Percentiles rank a stretch among this genome's conserved stretches.
phyloP scores from a whole-genome alignment of 306 rosid genomes.

The Vicia sativa region DNA sequence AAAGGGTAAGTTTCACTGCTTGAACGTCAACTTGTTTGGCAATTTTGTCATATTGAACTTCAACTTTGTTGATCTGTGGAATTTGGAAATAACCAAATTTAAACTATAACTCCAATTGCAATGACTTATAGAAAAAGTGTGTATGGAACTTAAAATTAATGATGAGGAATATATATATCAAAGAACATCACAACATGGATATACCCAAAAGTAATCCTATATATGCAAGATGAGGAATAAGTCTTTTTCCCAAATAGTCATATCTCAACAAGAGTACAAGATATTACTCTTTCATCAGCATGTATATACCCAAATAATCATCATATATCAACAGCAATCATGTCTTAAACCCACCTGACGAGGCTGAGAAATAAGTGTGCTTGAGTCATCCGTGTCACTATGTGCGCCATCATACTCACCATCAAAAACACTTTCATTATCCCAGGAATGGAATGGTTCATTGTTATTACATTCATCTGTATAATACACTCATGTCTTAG shows the following conservation, averaged over 20 bases:
- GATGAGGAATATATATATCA: background rate
- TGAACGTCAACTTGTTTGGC: slow-evolving; percentile 93
- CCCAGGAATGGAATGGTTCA: slow-evolving; percentile 63
- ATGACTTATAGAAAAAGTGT: background rate
- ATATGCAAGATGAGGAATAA: too few relatives aligned
- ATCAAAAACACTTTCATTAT: slow-evolving; percentile 52
- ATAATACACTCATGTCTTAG: slow-evolving; percentile 9
- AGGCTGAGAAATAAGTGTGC: slow-evolving; percentile 73
- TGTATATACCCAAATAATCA: background rate
- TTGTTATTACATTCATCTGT: slow-evolving; percentile 54
- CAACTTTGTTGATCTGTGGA: slow-evolving; percentile 77
- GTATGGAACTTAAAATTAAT: slow-evolving; percentile 16
- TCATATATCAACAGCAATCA: slow-evolving; percentile 16
- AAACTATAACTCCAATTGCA: slow-evolving; percentile 15
- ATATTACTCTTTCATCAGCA: too few relatives aligned
- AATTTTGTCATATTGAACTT: slow-evolving; percentile 89
- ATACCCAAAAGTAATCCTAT: background rate
- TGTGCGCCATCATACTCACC: slow-evolving; percentile 58
- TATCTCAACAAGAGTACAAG: too few relatives aligned
- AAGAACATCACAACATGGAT: background rate
- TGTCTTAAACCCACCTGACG: slow-evolving; percentile 61
- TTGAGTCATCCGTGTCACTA: slow-evolving; percentile 68
- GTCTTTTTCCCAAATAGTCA: too few relatives aligned
- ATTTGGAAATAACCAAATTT: slow-evolving; percentile 41
- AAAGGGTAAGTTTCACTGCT: slow-evolving; percentile 71